phyloP scores from a whole-genome alignment of 306 rosid genomes.

The Dalbergia cochinchinensis region DNA sequence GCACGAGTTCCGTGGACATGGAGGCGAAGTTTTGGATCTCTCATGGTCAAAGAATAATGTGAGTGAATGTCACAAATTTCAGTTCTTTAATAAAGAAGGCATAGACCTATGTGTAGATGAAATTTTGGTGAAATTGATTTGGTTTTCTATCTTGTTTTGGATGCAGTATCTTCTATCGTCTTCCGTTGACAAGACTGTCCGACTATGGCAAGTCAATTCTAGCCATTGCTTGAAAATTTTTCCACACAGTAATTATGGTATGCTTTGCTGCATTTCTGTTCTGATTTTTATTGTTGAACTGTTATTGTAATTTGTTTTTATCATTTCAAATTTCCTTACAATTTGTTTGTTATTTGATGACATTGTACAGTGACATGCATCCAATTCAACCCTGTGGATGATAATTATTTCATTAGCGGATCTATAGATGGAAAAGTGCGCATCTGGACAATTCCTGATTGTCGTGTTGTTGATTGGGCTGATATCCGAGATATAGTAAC shows the following conservation, averaged over 20 bases:
- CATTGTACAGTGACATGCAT: conserved; percentile 79
- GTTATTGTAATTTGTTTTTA: conserved; percentile 33
- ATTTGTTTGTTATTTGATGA: conserved; percentile 38
- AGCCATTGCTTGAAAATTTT: conserved; percentile 80
- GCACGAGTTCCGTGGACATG: conserved; percentile 88
- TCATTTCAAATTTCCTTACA: conserved; percentile 39
- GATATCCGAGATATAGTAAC: conserved; percentile 82
- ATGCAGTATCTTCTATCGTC: conserved; percentile 87
- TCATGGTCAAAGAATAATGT: conserved; percentile 95
- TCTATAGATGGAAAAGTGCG: conserved; percentile 99
- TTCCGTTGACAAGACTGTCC: conserved; percentile 91
- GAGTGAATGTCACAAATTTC: conserved; percentile 56
- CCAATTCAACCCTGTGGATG: conserved; percentile 94
- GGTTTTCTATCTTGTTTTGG: conserved; percentile 38
- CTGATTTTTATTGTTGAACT: conserved; percentile 30
- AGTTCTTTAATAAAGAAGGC: conserved; percentile 26
- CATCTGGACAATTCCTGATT: conserved; percentile 77
- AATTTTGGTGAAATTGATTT: conserved; percentile 34
- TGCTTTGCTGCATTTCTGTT: conserved; percentile 35
- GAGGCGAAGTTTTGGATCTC: conserved; percentile 79
- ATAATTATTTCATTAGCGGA: conserved; percentile 92
- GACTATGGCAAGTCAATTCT: conserved; percentile 83
- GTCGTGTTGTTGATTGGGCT: conserved; percentile 92
- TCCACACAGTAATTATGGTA: conserved; percentile 93
- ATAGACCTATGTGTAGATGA: conserved; percentile 1